Conservation (phyloP, 371 early-diverging fungal genomes). For the Mortierella sp. region DNA sequence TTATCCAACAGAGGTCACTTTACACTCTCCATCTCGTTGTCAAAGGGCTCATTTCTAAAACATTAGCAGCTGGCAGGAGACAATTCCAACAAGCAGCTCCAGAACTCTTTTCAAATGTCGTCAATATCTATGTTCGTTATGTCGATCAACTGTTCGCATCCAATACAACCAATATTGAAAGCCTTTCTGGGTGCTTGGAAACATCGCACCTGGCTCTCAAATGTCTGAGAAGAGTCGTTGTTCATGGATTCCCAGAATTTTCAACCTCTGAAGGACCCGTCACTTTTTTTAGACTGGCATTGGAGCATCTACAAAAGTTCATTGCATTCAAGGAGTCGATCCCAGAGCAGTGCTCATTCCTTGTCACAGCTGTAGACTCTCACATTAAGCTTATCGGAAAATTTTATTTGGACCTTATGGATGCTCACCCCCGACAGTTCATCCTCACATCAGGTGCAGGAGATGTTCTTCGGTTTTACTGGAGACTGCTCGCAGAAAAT, state of each 20-base stretch:
- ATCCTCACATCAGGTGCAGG: constrained; percentile 74
- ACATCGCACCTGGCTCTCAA: constrained; percentile 74
- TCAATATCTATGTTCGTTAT: constrained; percentile 68
- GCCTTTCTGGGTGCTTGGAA: constrained; percentile 59
- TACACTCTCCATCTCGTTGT: constrained; percentile 83
- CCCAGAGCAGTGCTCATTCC: constrained; percentile 55
- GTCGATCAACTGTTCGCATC: constrained; percentile 59
- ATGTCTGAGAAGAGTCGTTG: constrained; percentile 76
- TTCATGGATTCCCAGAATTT: constrained; percentile 81
- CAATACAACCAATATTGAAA: constrained; percentile 46
- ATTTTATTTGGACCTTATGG: constrained; percentile 81
- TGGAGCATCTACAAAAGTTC: constrained; percentile 72
- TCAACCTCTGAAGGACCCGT: constrained; percentile 71
- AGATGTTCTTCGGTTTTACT: constrained; percentile 82
- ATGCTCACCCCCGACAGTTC: constrained; percentile 78
- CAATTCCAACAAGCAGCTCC: constrained; percentile 79
- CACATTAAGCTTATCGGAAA: constrained; percentile 85
- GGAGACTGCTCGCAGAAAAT: constrained; percentile 66
- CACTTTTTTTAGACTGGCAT: constrained; percentile 63
- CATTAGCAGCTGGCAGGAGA: constrained; percentile 75
- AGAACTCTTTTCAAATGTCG: constrained; percentile 69
- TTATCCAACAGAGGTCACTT: constrained; percentile 78
- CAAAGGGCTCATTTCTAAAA: constrained; percentile 82
- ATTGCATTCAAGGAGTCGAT: constrained; percentile 58
- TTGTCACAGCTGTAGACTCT: constrained; percentile 59